A percentile compares a stretch with the other conserved stretches of the same genome.
These are phyloP conservation scores for Fusarium xyrophilum DNA, from an alignment of 2,329 filamentous ascomycete genomes.

Conservation along the genomic window DNA sequence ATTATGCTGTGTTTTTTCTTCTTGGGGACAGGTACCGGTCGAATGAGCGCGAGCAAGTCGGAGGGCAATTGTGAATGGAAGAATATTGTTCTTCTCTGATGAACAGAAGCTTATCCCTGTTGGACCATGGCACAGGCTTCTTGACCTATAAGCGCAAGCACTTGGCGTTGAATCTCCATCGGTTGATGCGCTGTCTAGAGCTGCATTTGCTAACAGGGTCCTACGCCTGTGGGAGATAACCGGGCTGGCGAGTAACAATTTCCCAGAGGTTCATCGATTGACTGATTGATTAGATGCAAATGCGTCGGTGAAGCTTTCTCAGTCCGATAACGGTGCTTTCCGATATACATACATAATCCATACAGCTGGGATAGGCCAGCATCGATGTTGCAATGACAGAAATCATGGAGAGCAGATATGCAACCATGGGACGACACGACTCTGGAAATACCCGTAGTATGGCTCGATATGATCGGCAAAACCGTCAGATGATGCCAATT, in stretches of 20 bases:
- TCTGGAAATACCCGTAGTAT: constrained; percentile 27
- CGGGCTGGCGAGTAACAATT: constrained; percentile 7
- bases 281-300: constrained; percentile 10
- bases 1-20: constrained; percentile 12
- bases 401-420: constrained; percentile 30
- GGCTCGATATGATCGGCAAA: constrained; percentile 23
- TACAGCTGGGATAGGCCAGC: constrained; percentile 8
- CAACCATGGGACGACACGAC: constrained; percentile 34
- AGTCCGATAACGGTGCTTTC: constrained; percentile 18
- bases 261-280: background rate
- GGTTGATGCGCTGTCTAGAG: constrained; percentile 9
- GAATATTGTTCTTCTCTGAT: constrained; percentile 20
- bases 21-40: constrained; percentile 27
- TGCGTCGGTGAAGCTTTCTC: constrained; percentile 1
- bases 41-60: constrained; percentile 3
- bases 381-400: constrained; percentile 14
- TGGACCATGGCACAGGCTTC: background rate
- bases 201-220: background rate
- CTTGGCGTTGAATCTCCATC: background rate
- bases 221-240: background rate
- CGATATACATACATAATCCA: background rate
- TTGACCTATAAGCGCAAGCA: constrained; percentile 1
- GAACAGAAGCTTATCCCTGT: background rate
- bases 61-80: constrained; percentile 9
- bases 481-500: constrained; percentile 11